Conservation (phyloP, 306 rosid genomes). For the Rosa chinensis region DNA sequence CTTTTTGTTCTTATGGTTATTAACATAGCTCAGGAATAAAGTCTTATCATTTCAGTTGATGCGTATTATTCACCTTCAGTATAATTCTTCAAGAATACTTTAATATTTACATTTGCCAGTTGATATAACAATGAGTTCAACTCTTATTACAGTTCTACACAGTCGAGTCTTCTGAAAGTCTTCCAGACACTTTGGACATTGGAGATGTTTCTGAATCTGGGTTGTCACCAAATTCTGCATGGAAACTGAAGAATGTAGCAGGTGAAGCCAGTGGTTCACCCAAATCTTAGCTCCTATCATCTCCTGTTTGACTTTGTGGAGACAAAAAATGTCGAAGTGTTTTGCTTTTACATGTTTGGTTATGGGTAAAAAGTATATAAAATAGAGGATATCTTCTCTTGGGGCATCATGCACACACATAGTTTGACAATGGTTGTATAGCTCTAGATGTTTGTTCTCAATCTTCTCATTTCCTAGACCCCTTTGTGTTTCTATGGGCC, state of each 20-base stretch:
- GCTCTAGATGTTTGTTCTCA: slow-evolving; percentile 42
- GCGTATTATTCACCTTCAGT: not conserved
- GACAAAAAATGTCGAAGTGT: slow-evolving; percentile 11
- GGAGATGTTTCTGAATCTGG: slow-evolving; percentile 77
- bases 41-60: not conserved
- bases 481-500: slow-evolving; percentile 42
- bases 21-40: not conserved
- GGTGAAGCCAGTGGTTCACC: slow-evolving; percentile 55
- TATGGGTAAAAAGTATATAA: slow-evolving; percentile 39
- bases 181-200: slow-evolving; percentile 82
- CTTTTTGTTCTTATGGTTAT: not conserved
- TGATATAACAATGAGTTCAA: not conserved
- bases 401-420: slow-evolving; percentile 22
- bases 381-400: slow-evolving; percentile 30
- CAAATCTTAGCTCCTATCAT: slow-evolving; percentile 28
- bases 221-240: slow-evolving; percentile 33
- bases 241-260: slow-evolving; percentile 55
- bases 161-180: slow-evolving; percentile 54
- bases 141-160: slow-evolving; percentile 42
- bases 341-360: slow-evolving; percentile 36
- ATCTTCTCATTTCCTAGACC: slow-evolving; percentile 24
- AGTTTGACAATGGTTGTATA: slow-evolving; percentile 45
- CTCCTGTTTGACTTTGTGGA: slow-evolving; percentile 34
- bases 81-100: not conserved
- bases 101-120: not conserved